Base-by-base conservation (phyloP, 1,284 basidiomycete species). In the Papiliotrema laurentii region DNA sequence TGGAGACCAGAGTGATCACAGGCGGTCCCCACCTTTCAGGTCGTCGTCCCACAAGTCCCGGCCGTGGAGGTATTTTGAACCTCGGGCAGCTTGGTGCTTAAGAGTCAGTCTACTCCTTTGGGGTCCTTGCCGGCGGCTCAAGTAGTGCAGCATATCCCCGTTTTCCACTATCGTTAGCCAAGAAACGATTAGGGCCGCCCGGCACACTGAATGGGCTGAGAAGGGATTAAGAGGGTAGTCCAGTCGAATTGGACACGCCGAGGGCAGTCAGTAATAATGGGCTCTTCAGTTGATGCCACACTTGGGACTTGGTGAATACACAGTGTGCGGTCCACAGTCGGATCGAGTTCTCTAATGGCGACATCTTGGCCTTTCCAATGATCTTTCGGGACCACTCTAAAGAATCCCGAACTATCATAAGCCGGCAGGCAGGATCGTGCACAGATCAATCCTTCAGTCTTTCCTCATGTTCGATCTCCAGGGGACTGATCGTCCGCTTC, bases 61-160 rank as follows among this genome's bases (percentile, higher is more conserved):
- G 3, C 64, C 67, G 63, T 88, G 86, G 47, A 89, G 64, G 60
- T 88, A 87, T 49, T 80, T 78, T 85, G 88, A 86, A 14, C 87
- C 86, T 60, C 80, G 79, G 25, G 85, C 82, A 54, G 87, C 80
- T 70, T 87, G 83, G 58, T 81, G 76, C 61, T 88, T 79, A 26
- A 60, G 37, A 5, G 37, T 45, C 34, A 57, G 38, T 45, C 54
- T 49, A 45, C 58, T 51, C 41, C 41, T 45, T 18, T 73, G 68
- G 19, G 72, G 73, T 7, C 80, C 59, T 21, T 52, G 54, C n/a
- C 56, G 55, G n/a, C 67, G 72, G 58, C 78, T 75, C 58, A 83
- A 71, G 65, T 81, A 79, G 28, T 63, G 60, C 21, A 78, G 68
- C 33, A 79, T 58, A 52, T 71, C 77, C 7, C 77, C 78, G 45